Conservation (phyloP, 164 flowering plant genomes). For the Magnolia kwangsiensis region DNA sequence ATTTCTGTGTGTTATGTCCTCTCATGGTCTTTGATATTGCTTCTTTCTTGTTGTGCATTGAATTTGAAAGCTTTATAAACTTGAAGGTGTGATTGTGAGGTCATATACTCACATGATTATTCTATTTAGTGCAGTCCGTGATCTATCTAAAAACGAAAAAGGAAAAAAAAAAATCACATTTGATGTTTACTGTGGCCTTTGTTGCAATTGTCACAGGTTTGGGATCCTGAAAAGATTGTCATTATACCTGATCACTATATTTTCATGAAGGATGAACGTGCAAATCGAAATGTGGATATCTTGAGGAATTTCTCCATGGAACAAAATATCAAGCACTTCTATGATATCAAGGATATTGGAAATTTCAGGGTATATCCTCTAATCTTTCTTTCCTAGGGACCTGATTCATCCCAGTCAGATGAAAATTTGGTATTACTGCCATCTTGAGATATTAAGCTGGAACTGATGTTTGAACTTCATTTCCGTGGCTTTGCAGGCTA, state of each 20-base stretch:
- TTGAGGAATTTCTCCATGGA: constrained; percentile 84
- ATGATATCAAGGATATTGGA: constrained; percentile 86
- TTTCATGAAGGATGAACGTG: constrained; percentile 87
- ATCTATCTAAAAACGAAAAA: no score
- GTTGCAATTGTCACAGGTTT: constrained; percentile 51
- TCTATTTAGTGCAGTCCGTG: no score
- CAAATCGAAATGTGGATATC: constrained; percentile 95
- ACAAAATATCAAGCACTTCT: constrained; percentile 92
- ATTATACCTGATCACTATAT: constrained; percentile 97
- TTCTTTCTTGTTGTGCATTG: neutral
- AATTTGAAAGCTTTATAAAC: neutral
- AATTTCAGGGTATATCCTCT: constrained; percentile 61
- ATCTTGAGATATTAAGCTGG: neutral
- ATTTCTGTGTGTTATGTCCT: no score
- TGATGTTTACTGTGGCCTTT: constrained; percentile 3
- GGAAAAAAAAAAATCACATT: neutral
- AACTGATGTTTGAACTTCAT: neutral
- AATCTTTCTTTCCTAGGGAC: neutral
- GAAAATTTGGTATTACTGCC: constrained; percentile 31
- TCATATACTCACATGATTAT: no score
- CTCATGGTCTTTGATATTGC: neutral
- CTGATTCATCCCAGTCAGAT: neutral
- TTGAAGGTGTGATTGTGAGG: neutral
- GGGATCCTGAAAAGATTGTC: constrained; percentile 97
- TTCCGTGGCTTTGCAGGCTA: constrained; percentile 48